These are phyloP conservation scores for Gossypium turneri DNA, from an alignment of 345 rosid genomes.

Conservation along the genomic window DNA sequence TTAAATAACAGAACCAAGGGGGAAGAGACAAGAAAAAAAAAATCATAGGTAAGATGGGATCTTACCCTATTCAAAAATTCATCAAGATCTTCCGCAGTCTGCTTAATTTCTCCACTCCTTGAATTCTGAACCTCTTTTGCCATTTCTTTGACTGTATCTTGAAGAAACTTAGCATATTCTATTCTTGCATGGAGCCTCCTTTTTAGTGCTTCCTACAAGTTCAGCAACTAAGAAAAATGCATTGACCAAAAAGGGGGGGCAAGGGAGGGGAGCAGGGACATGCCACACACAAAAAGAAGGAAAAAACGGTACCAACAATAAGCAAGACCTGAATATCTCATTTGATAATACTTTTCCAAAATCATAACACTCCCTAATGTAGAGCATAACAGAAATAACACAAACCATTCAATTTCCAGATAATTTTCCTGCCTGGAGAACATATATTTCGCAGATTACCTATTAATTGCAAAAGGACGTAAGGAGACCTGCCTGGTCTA, in stretches of 20 bases:
- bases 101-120: slow-evolving; percentile 72
- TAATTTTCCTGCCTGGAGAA: neutral
- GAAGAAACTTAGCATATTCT: slow-evolving; percentile 95
- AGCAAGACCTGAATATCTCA: neutral
- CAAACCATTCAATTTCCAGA: neutral
- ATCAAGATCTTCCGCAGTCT: slow-evolving; percentile 95
- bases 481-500: neutral
- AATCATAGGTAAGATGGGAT: neutral
- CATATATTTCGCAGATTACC: neutral
- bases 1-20: neutral
- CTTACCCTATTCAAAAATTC: slow-evolving; percentile 77
- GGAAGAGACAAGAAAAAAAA: neutral
- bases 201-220: slow-evolving; percentile 78
- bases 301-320: neutral
- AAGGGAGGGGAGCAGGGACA: neutral
- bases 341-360: neutral
- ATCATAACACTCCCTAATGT: neutral
- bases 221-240: slow-evolving; percentile 9
- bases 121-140: slow-evolving; percentile 92
- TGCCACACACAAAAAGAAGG: neutral
- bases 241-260: neutral
- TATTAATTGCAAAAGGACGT: neutral
- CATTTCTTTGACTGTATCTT: slow-evolving; percentile 97
- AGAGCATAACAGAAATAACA: neutral
- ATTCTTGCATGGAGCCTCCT: slow-evolving; percentile 83